These are phyloP conservation scores for Allium sativum DNA, from an alignment of 106 monocot species.

Conservation along the genomic window DNA sequence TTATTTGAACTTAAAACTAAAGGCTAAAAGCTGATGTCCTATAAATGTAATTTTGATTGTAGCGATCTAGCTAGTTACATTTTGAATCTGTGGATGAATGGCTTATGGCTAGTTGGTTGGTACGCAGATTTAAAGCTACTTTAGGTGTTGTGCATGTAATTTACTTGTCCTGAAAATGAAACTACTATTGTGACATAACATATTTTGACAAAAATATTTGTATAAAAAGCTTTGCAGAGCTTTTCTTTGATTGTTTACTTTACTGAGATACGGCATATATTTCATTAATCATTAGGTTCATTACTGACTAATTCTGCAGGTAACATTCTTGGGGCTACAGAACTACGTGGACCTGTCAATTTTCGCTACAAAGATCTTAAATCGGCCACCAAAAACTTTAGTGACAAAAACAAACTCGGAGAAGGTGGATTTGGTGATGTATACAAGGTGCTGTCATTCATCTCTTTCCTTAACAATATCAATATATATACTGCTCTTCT, in stretches of 20 bases:
- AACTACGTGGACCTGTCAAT: constrained; percentile 42
- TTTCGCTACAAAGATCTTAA: constrained; percentile 55
- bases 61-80: too few relatives aligned
- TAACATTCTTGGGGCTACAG: constrained; percentile 47
- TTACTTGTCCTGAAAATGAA: neutral
- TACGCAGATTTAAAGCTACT: too few relatives aligned
- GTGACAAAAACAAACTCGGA: constrained; percentile 49
- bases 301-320: constrained; percentile 17
- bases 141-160: neutral
- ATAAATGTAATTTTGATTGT: too few relatives aligned
- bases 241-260: neutral
- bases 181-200: neutral
- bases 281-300: too few relatives aligned
- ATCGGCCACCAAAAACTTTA: constrained; percentile 50
- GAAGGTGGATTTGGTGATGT: constrained; percentile 75
- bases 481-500: too few relatives aligned
- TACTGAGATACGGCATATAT: neutral
- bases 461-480: neutral
- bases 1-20: too few relatives aligned
- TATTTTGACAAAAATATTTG: neutral
- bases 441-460: constrained; percentile 26
- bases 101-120: too few relatives aligned
- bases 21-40: too few relatives aligned
- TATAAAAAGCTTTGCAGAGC: neutral
- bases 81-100: too few relatives aligned